Evolutionary conservation across 31 red algal species (phyloP).

Genomic region (Asparagopsis taxiformis): DNA sequence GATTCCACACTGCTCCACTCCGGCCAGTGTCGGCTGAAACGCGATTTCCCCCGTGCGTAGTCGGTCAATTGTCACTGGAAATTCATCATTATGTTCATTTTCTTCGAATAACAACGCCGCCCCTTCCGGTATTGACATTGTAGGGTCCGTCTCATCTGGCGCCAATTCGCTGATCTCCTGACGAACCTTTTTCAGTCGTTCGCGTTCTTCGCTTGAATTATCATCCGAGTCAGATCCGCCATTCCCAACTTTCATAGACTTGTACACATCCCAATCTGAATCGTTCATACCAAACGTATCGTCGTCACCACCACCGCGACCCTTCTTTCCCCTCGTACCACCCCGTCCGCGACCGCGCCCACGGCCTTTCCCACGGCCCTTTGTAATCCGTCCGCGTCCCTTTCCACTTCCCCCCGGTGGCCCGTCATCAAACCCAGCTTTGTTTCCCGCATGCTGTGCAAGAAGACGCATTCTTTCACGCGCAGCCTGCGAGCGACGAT

Average conservation of each 20-base stretch:
- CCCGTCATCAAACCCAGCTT: conserved; percentile 39
- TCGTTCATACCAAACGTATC: conserved; percentile 88
- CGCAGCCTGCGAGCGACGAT: conserved; percentile 69
- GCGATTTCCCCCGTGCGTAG: conserved; percentile 63
- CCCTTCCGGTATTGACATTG: conserved; percentile 48
- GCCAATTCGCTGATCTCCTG: conserved; percentile 73
- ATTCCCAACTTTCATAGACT: conserved; percentile 67
- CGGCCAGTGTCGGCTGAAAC: conserved; percentile 77
- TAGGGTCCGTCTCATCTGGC: conserved; percentile 64
- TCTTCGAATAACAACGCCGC: conserved; percentile 62
- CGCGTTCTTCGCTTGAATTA: conserved; percentile 54
- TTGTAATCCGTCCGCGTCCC: conserved; percentile 13
- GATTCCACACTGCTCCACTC: conserved; percentile 84
- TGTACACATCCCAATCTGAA: conserved; percentile 89
- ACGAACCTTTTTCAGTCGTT: conserved; percentile 45
- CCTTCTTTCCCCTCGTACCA: conserved; percentile 12
- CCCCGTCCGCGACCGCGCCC: conserved; percentile 47
- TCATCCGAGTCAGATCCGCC: conserved; percentile 62
- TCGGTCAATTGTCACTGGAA: conserved; percentile 73
- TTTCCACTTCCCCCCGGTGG: conserved; percentile 24
- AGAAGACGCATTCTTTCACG: conserved; percentile 84
- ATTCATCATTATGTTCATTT: conserved; percentile 40
- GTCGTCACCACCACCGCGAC: conserved; percentile 31
- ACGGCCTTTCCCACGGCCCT: conserved; percentile 22
- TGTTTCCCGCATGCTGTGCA: conserved; percentile 77